A percentile compares a stretch with the other conserved stretches of the same genome.
Evolutionary conservation across 352 stramenopile genomes (phyloP).

Genomic region (Elongisporangium undulatum): DNA sequence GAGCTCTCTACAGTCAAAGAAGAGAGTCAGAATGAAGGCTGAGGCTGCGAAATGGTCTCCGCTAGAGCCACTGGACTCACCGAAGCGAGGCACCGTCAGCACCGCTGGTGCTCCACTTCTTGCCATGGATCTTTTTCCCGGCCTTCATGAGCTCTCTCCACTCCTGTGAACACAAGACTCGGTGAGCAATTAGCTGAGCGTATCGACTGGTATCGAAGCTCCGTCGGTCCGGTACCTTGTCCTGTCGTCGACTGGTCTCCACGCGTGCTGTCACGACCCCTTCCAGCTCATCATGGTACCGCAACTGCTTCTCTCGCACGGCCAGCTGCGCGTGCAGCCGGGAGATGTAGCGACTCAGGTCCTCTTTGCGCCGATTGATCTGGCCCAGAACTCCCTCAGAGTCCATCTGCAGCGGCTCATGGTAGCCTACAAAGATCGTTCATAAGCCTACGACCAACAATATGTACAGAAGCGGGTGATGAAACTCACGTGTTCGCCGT

Average conservation of each 20-base stretch:
- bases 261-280: constrained; percentile 51
- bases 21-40: neutral
- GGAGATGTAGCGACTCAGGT: constrained; percentile 53
- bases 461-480: neutral
- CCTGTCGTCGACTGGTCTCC: constrained; percentile 39
- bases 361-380: constrained; percentile 56
- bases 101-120: constrained; percentile 41
- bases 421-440: constrained; percentile 23
- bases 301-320: constrained; percentile 48
- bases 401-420: constrained; percentile 34
- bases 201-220: neutral
- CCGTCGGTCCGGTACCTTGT: constrained; percentile 23
- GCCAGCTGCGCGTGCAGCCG: constrained; percentile 44
- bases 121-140: constrained; percentile 52
- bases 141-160: constrained; percentile 65
- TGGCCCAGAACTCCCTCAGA: constrained; percentile 33
- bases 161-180: constrained; percentile 22
- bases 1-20: constrained; percentile 27
- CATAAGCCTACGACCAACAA: neutral
- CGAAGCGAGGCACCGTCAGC: constrained; percentile 37
- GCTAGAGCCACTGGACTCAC: constrained; percentile 14
- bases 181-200: neutral
- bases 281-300: constrained; percentile 61
- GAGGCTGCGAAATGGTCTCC: no score
- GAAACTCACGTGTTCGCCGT: constrained; percentile 14